Conservation (phyloP, 768 basidiomycete genomes). For the Mycena latifolia region DNA sequence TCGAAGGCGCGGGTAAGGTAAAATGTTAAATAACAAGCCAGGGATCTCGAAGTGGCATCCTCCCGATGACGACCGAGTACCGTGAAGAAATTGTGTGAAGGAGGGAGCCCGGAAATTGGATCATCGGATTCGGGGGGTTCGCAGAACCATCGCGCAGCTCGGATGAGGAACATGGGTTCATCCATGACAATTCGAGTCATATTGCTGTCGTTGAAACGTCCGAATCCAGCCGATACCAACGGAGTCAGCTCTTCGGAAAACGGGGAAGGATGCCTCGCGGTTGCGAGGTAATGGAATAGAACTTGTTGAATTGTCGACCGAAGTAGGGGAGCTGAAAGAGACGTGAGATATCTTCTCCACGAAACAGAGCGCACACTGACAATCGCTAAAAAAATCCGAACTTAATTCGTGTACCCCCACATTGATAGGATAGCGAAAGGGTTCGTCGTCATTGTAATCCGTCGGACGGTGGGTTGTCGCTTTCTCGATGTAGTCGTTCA, state of each 20-base stretch:
- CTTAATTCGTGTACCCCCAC: too few relatives aligned
- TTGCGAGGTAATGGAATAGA: slow-evolving; percentile 5
- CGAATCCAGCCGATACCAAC: neutral
- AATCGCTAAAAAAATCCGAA: too few relatives aligned
- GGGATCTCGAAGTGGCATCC: neutral
- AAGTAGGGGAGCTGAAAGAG: neutral
- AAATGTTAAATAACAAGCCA: neutral
- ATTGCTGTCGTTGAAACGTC: slow-evolving; percentile 3
- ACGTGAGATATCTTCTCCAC: neutral
- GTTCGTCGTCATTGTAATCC: slow-evolving; percentile 3
- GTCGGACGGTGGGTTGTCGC: neutral
- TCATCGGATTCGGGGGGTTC: neutral
- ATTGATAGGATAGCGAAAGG: neutral
- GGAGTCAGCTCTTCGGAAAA: slow-evolving; percentile 1
- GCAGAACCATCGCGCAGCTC: slow-evolving; percentile 9
- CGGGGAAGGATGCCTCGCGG: neutral
- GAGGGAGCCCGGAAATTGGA: too few relatives aligned
- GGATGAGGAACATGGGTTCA: slow-evolving; percentile 17
- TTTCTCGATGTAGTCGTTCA: slow-evolving; percentile 5
- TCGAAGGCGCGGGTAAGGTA: slow-evolving; percentile 12
- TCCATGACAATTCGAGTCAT: neutral
- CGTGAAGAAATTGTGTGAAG: neutral
- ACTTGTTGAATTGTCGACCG: neutral
- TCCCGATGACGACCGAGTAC: neutral
- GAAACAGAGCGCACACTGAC: too few relatives aligned